Percentiles rank a stretch among this genome's conserved stretches.
These are phyloP conservation scores for Cairneyella variabilis DNA, from an alignment of 495 filamentous ascomycete genomes.

Conservation along the genomic window DNA sequence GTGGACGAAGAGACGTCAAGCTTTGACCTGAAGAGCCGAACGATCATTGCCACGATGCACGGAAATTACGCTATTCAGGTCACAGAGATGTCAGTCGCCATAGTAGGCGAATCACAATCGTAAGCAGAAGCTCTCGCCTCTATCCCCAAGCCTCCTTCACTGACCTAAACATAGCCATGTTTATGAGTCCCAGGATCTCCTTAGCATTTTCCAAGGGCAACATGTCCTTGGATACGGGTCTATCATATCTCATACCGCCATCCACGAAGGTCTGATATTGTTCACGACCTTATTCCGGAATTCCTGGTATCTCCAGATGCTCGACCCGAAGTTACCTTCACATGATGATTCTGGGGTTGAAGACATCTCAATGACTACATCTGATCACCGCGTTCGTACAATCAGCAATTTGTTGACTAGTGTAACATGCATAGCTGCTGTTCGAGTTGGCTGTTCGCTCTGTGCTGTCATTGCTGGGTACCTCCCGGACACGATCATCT, in stretches of 20 bases:
- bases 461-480: slow-evolving; percentile 17
- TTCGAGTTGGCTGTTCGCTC: neutral
- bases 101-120: neutral
- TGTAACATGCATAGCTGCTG: slow-evolving; percentile 8
- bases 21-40: slow-evolving; percentile 22
- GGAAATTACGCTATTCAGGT: slow-evolving; percentile 18
- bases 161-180: no score
- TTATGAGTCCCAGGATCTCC: no score
- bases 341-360: neutral
- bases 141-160: no score
- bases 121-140: slow-evolving; percentile 6
- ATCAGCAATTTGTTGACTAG: slow-evolving; percentile 7
- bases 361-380: neutral
- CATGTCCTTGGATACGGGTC: neutral
- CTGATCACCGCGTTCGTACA: neutral
- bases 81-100: slow-evolving; percentile 21
- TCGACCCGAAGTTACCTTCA: neutral
- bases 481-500: neutral
- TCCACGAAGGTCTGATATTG: slow-evolving; percentile 6
- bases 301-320: slow-evolving; percentile 9
- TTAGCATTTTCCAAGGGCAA: neutral
- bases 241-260: slow-evolving; percentile 8
- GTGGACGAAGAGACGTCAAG: slow-evolving; percentile 17
- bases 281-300: slow-evolving; percentile 9
- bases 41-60: slow-evolving; percentile 16